phyloP scores from a whole-genome alignment of 1,139 yeast species.

The Blastobotrys arbuscula region DNA sequence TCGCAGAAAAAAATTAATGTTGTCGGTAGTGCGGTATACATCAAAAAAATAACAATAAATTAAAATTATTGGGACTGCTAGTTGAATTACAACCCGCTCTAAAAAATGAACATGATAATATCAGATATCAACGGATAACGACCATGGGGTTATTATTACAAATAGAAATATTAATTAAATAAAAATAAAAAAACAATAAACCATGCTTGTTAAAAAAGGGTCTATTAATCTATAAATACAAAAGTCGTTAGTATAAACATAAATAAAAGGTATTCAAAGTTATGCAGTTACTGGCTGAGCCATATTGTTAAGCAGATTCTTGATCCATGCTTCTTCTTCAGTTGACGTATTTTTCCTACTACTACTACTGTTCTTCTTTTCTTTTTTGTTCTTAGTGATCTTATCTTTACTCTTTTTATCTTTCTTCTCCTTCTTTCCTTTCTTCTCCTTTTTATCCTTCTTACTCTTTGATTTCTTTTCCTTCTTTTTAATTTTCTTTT shows the following conservation, averaged over 20 bases:
- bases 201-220: too few species aligned
- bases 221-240: not conserved
- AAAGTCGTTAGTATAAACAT: not conserved
- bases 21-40: not conserved
- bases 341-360: not conserved
- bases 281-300: constrained; percentile 13
- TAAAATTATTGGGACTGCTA: too few species aligned
- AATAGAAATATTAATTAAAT: too few species aligned
- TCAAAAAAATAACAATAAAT: not conserved
- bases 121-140: too few species aligned
- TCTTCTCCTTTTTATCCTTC: constrained; percentile 21
- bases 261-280: not conserved
- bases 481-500: constrained; percentile 17
- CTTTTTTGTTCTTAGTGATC: not conserved
- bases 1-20: not conserved
- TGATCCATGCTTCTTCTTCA: constrained; percentile 17
- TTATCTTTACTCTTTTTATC: constrained; percentile 15
- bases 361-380: not conserved
- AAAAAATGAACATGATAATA: too few species aligned
- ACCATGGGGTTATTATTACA: too few species aligned
- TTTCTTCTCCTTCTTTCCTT: constrained; percentile 12
- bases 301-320: constrained; percentile 12
- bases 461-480: constrained; percentile 24
- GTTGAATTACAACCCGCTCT: too few species aligned
- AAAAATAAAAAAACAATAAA: too few species aligned